Evolutionary conservation across 2,329 filamentous ascomycete genomes (phyloP).

Genomic region (Paracoccidioides brasiliensis): DNA sequence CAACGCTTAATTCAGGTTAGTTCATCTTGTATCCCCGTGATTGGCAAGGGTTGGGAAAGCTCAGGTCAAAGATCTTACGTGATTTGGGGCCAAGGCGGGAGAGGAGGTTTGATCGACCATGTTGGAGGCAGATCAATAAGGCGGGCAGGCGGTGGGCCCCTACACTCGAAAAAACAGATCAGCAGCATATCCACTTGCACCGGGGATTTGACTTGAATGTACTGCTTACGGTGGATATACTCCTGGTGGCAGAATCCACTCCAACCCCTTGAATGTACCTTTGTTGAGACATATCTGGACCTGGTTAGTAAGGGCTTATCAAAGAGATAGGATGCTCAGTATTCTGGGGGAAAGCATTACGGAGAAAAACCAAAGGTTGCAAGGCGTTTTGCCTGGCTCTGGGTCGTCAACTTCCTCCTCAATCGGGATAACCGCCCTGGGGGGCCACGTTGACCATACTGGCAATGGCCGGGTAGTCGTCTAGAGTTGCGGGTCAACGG

Average conservation of each 20-base stretch:
- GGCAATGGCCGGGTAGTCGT: background rate
- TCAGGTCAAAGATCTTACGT: background rate
- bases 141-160: background rate
- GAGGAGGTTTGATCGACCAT: background rate
- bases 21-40: background rate
- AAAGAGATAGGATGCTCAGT: background rate
- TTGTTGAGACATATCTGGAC: background rate
- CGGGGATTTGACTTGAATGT: background rate
- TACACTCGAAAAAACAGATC: background rate
- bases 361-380: constrained; percentile 2
- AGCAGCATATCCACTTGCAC: no score
- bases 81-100: background rate
- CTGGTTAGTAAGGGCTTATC: background rate
- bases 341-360: background rate
- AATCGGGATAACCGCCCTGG: background rate
- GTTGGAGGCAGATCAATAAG: background rate
- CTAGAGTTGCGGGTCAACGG: background rate
- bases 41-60: background rate
- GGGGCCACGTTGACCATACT: background rate
- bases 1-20: background rate
- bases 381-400: background rate
- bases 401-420: background rate
- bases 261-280: background rate
- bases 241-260: background rate
- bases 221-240: background rate